Percentiles rank a stretch among this genome's conserved stretches.
Conservation (phyloP, 208 protist species). For the Vickermania spadyakhi region DNA sequence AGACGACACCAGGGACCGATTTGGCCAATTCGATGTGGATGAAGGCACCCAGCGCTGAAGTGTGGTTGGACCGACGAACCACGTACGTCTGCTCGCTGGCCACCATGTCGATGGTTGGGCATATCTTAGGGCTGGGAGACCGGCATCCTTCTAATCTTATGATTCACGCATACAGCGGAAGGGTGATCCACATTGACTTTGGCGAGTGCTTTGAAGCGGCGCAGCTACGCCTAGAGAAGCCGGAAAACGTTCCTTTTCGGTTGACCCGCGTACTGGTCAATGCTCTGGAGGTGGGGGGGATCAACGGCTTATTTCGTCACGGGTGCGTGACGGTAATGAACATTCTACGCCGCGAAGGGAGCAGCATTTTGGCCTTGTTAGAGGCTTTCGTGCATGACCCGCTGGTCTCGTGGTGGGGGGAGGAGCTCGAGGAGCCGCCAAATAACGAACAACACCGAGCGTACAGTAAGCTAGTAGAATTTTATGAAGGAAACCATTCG, state of each 20-base stretch:
- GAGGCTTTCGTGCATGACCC: slow-evolving; percentile 99
- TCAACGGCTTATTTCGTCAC: slow-evolving; percentile 98
- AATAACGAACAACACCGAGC: not conserved
- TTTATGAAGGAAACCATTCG: not conserved
- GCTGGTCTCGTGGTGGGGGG: slow-evolving; percentile 98
- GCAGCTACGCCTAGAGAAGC: slow-evolving; percentile 95
- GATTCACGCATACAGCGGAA: slow-evolving; percentile 97
- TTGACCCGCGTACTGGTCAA: slow-evolving; percentile 99
- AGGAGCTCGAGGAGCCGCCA: slow-evolving; percentile 19
- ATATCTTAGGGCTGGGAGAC: slow-evolving; percentile 99
- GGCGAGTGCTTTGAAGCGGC: slow-evolving; percentile 99
- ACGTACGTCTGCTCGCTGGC: slow-evolving; percentile 99
- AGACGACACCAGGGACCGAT: slow-evolving; percentile 94
- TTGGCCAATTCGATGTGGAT: slow-evolving; percentile 97
- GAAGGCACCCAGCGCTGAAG: slow-evolving; percentile 93
- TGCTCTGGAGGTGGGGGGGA: slow-evolving; percentile 99
- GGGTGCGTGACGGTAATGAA: slow-evolving; percentile 98
- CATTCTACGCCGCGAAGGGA: slow-evolving; percentile 97
- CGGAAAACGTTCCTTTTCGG: slow-evolving; percentile 99
- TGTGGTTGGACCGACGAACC: slow-evolving; percentile 97
- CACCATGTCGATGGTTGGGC: slow-evolving; percentile 99
- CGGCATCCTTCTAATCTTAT: slow-evolving; percentile 99
- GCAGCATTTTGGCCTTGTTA: slow-evolving; percentile 97
- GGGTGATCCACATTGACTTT: slow-evolving; percentile 99
- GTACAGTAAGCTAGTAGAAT: not conserved